These are phyloP conservation scores for Epichloe sibirici DNA, from an alignment of 2,329 filamentous ascomycete genomes.

Conservation along the genomic window DNA sequence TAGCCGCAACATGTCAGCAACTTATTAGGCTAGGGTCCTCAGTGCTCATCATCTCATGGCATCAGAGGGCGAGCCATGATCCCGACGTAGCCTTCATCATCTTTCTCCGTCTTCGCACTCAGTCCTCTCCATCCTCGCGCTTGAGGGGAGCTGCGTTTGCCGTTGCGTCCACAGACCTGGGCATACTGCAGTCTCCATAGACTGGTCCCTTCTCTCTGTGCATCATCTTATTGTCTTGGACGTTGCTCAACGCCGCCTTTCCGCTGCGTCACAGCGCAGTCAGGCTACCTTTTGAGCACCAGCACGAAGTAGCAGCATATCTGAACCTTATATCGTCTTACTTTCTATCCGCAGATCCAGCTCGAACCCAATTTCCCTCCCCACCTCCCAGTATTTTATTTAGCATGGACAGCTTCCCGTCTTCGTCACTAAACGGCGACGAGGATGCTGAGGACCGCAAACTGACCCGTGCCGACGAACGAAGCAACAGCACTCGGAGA, in stretches of 20 bases:
- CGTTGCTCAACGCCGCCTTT: background rate
- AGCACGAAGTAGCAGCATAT: background rate
- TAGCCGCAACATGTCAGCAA: too few species aligned
- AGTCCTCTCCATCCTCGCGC: background rate
- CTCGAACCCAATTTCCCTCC: background rate
- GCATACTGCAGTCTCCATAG: background rate
- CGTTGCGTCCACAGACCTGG: background rate
- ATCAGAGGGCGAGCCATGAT: background rate
- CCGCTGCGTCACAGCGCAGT: too few species aligned
- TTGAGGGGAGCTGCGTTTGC: background rate
- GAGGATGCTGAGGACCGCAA: background rate
- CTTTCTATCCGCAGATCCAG: background rate
- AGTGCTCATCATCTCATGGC: too few species aligned
- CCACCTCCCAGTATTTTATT: background rate
- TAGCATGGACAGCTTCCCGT: background rate
- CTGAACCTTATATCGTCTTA: background rate
- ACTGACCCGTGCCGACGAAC: slow-evolving; percentile 18
- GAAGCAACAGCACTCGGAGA: slow-evolving; percentile 24
- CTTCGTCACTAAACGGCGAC: slow-evolving; percentile 1
- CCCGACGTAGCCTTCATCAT: background rate
- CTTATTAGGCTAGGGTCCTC: too few species aligned
- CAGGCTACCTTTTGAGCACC: background rate
- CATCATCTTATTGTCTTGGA: background rate
- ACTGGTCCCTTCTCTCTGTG: background rate
- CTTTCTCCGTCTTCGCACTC: background rate